These are phyloP conservation scores for Leccinum rimulosum DNA, from an alignment of 768 basidiomycete genomes.

Conservation along the genomic window DNA sequence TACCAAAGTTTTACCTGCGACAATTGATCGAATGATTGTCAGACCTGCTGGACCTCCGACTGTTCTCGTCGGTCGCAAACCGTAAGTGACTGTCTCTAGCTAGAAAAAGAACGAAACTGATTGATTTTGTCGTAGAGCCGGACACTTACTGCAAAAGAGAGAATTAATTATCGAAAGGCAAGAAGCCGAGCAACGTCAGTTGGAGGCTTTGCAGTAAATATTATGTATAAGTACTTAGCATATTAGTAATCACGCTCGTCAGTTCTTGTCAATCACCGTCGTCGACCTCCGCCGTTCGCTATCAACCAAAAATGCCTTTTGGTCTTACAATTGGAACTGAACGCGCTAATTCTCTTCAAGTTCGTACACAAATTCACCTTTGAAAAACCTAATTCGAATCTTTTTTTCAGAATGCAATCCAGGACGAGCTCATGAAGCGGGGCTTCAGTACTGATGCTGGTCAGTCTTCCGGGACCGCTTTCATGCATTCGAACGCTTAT, in stretches of 20 bases:
- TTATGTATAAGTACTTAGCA: conserved; percentile 14
- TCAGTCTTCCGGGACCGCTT: conserved; percentile 31
- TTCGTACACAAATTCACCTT: conserved; percentile 27
- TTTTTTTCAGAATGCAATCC: conserved; percentile 62
- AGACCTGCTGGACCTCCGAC: conserved; percentile 14
- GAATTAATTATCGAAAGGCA: conserved; percentile 13
- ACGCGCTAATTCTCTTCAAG: conserved; percentile 69
- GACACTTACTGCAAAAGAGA: conserved; percentile 7
- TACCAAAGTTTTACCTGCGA: neutral
- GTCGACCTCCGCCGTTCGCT: conserved; percentile 21
- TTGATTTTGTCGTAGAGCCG: neutral
- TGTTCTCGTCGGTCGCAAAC: neutral
- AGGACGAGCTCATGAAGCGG: conserved; percentile 74
- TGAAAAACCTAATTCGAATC: neutral
- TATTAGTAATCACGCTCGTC: conserved; percentile 27
- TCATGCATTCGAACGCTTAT: conserved; percentile 14
- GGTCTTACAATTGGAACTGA: conserved; percentile 79
- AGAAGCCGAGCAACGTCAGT: conserved; percentile 12
- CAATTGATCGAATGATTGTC: neutral
- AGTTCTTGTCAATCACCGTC: conserved; percentile 27
- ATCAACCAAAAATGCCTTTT: conserved; percentile 52
- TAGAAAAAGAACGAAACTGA: neutral
- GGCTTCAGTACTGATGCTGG: conserved; percentile 77
- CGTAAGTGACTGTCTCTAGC: conserved; percentile 1
- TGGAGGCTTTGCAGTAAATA: conserved; percentile 1